Evolutionary conservation across 306 rosid species (phyloP).

Genomic region (Albizia julibrissin): DNA sequence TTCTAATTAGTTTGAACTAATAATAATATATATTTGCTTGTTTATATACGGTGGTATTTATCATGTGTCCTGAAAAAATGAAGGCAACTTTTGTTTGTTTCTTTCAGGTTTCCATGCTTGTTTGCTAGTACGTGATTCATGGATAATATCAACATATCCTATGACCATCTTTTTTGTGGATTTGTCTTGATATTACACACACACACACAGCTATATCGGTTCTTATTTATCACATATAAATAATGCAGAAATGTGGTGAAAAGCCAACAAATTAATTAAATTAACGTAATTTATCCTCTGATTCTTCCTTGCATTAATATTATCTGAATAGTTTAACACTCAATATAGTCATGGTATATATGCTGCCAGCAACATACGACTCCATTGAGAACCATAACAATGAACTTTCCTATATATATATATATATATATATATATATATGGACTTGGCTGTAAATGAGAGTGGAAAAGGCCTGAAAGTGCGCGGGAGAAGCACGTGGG

Average conservation of each 20-base stretch:
- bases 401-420: too few species aligned
- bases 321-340: too few species aligned
- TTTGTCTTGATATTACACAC: conserved; percentile 23
- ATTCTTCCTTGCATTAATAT: too few species aligned
- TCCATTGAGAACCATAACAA: too few species aligned
- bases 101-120: conserved; percentile 43
- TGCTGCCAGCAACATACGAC: too few species aligned
- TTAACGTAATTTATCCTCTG: too few species aligned
- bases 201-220: neutral
- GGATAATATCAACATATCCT: conserved; percentile 42
- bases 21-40: neutral
- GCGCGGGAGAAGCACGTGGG: conserved; percentile 70
- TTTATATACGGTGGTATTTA: conserved; percentile 4
- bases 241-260: neutral
- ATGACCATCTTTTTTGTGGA: conserved; percentile 29
- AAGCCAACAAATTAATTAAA: neutral
- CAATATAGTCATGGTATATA: too few species aligned
- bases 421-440: too few species aligned
- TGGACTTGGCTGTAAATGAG: neutral
- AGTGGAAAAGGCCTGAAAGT: conserved; percentile 40
- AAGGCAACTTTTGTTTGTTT: conserved; percentile 31
- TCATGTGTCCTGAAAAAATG: conserved; percentile 9
- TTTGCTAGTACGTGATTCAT: conserved; percentile 44
- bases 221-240: neutral
- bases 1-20: conserved; percentile 4